Percentiles rank a stretch among this genome's conserved stretches.
Conservation (phyloP, 805 yeast species). For the Metschnikowia noctiluminum region DNA sequence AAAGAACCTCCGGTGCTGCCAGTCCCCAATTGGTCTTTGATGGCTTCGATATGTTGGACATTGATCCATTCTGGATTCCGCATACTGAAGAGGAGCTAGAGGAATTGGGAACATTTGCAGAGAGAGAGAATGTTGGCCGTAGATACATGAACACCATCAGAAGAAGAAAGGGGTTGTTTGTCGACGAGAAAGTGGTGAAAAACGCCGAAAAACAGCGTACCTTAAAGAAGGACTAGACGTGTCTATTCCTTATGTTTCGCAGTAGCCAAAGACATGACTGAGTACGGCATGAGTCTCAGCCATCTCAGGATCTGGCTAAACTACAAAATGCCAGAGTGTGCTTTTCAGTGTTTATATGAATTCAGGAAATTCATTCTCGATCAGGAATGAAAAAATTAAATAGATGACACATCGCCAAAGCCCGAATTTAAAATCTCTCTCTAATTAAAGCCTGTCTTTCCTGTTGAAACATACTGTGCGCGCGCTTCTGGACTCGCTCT, state of each 20-base stretch:
- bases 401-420: background rate
- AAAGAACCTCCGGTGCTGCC: slow-evolving; percentile 94
- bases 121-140: slow-evolving; percentile 86
- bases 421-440: background rate
- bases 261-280: too few relatives aligned
- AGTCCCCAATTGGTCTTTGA: slow-evolving; percentile 90
- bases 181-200: slow-evolving; percentile 85
- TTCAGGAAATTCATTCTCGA: too few relatives aligned
- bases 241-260: background rate
- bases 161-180: slow-evolving; percentile 81
- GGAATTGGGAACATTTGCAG: slow-evolving; percentile 89
- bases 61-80: slow-evolving; percentile 99
- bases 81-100: slow-evolving; percentile 95
- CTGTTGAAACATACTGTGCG: background rate
- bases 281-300: too few relatives aligned
- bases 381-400: background rate
- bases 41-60: slow-evolving; percentile 81
- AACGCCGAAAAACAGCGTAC: slow-evolving; percentile 95
- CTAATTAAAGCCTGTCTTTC: background rate
- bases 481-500: slow-evolving; percentile 1
- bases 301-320: too few relatives aligned
- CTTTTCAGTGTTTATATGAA: too few relatives aligned
- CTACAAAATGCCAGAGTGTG: too few relatives aligned
- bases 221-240: slow-evolving; percentile 57
- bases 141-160: slow-evolving; percentile 80